phyloP scores from a whole-genome alignment of 306 rosid species.

The Carpinus viminea region DNA sequence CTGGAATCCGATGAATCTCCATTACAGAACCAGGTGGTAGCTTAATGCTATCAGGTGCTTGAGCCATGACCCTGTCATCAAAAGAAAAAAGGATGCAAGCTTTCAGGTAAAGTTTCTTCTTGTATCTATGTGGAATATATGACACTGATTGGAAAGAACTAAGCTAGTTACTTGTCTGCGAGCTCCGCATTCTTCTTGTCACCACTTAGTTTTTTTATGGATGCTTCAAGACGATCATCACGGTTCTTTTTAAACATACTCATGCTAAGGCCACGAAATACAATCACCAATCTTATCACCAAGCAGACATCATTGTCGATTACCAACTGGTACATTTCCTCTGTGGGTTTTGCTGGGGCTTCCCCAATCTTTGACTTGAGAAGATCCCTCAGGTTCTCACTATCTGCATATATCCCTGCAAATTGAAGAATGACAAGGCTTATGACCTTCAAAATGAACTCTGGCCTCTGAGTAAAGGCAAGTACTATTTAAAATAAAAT shows the following conservation, averaged over 20 bases:
- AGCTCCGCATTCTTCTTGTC: constrained; percentile 29
- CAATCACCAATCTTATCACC: constrained; percentile 16
- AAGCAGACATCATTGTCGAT: constrained; percentile 22
- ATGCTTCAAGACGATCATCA: constrained; percentile 19
- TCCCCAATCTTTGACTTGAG: constrained; percentile 14
- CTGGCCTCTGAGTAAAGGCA: not conserved
- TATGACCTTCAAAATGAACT: not conserved
- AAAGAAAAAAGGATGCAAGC: not conserved
- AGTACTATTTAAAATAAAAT: too few species aligned
- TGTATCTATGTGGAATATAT: not conserved
- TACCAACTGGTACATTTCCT: constrained; percentile 23
- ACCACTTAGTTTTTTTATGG: constrained; percentile 24
- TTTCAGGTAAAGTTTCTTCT: not conserved
- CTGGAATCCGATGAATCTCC: constrained; percentile 19
- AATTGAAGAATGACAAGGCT: not conserved
- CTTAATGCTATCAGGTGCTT: constrained; percentile 10
- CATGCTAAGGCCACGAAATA: constrained; percentile 15
- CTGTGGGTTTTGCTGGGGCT: constrained; percentile 24
- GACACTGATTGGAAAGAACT: not conserved
- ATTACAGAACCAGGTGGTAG: constrained; percentile 8
- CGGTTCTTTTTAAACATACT: constrained; percentile 14
- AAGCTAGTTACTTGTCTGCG: constrained; percentile 15
- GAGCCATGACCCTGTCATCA: constrained; percentile 13
- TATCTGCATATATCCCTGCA: constrained; percentile 24
- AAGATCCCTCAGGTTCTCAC: constrained; percentile 25